Evolutionary conservation across 352 stramenopile genomes (phyloP).

Genomic region (Pythium rishiriense): DNA sequence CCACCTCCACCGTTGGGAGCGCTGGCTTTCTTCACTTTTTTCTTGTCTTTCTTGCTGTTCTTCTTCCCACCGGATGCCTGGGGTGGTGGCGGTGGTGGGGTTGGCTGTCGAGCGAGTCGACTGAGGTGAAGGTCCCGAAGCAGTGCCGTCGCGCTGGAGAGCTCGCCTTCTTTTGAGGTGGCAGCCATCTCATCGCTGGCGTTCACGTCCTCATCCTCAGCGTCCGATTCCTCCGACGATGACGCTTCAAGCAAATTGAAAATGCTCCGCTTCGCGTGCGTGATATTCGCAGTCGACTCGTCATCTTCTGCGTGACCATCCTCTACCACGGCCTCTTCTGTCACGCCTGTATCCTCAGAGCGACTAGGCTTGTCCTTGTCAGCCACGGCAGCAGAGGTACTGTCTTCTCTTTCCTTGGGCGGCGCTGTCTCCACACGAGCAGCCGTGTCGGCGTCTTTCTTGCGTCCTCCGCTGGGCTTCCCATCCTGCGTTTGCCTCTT

Average conservation of each 20-base stretch:
- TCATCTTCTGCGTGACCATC: constrained; percentile 27
- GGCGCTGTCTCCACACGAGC: too few relatives aligned
- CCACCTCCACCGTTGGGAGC: constrained; percentile 6
- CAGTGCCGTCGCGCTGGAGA: constrained; percentile 38
- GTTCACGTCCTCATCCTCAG: neutral
- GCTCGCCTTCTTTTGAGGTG: neutral
- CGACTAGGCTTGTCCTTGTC: too few relatives aligned
- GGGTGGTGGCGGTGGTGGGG: constrained; percentile 22
- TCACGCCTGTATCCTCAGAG: too few relatives aligned
- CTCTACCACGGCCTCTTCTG: too few relatives aligned
- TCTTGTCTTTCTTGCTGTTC: constrained; percentile 44
- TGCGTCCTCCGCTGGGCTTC: too few relatives aligned
- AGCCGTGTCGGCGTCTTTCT: too few relatives aligned
- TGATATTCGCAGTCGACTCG: constrained; percentile 1
- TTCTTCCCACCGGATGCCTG: constrained; percentile 21
- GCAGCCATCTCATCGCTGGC: constrained; percentile 5
- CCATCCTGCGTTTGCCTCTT: too few relatives aligned
- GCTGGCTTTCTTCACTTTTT: constrained; percentile 35
- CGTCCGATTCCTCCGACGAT: constrained; percentile 24
- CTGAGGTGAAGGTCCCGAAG: constrained; percentile 67
- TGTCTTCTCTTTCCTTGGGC: too few relatives aligned
- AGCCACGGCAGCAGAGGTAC: too few relatives aligned
- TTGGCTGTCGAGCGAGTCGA: constrained; percentile 49
- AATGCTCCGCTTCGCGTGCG: constrained; percentile 26
- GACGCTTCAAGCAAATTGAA: constrained; percentile 41